phyloP scores from a whole-genome alignment of 176 grass and related monocot species.

The Aegilops sharonensis region DNA sequence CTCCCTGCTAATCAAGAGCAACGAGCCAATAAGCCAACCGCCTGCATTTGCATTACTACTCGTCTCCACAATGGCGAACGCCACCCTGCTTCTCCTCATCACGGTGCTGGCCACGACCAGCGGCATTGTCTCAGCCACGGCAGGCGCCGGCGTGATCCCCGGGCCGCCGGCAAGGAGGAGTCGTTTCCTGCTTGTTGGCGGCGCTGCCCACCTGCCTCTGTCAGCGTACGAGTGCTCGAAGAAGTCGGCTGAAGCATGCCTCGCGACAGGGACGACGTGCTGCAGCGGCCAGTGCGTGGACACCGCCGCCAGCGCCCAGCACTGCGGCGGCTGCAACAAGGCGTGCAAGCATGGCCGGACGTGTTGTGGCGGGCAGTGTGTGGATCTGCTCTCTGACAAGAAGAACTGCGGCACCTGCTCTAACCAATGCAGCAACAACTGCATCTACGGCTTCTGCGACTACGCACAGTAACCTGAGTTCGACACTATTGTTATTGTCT shows the following conservation, averaged over 20 bases:
- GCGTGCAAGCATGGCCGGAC: neutral
- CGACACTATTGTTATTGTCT: too few species aligned
- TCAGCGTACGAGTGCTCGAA: neutral
- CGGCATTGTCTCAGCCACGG: neutral
- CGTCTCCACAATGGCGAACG: neutral
- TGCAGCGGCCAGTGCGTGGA: neutral
- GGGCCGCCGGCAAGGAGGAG: neutral
- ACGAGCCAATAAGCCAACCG: neutral
- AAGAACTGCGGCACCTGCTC: neutral
- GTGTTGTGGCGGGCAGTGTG: neutral
- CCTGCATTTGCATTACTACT: neutral
- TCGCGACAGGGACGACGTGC: conserved; percentile 7
- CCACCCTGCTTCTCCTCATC: neutral
- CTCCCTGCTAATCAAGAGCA: neutral
- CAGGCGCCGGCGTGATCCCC: neutral
- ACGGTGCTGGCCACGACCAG: neutral
- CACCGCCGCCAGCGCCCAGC: neutral
- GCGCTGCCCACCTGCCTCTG: neutral
- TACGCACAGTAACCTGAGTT: neutral
- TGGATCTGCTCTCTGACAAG: neutral
- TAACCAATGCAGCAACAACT: neutral
- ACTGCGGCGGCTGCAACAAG: neutral
- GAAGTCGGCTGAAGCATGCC: conserved; percentile 25
- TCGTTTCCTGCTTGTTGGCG: neutral
- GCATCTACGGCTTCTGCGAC: neutral